Base-by-base conservation (phyloP, 2,329 filamentous ascomycete genomes). In the Trichoderma simmonsii region DNA sequence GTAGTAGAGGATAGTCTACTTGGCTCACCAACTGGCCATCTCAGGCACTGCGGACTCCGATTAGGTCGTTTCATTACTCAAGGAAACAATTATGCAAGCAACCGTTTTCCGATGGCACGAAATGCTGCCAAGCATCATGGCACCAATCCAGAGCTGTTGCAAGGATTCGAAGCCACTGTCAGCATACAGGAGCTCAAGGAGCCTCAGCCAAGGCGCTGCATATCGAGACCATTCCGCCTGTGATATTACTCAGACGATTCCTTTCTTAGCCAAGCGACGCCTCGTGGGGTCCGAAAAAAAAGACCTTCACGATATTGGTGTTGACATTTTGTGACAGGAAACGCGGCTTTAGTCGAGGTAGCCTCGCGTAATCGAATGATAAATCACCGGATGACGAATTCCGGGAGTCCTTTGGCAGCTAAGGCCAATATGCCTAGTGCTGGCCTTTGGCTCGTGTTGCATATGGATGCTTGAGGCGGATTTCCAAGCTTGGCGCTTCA, bases 271-370 rank as follows among this genome's bases (percentile, higher is more conserved):
- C 11, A 51, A 30, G 43, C 18, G 56, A 43, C 30, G 56, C 70
- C 54, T 59, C 62, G 39, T 71, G 70, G 70, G 70, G 62, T 56
- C 59, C n/a, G 9, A 36, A 54, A 63, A 63, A 34, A 9, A 21
- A 24, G 26, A 6, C 51, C 28, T 26, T 4, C 1, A 15, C 11
- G 36, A 48, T 32, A 51, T 12, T 60, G 34, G n/a, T 15, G 34
- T 11, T n/a, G 32, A 9, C 32, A 9, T 5, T 24, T 21, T 12
- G 12, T 65, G 28, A 57, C 26, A 18, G 14, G 7, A 8, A 30
- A 7, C 1, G 26, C 63, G 7, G 30, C 1, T 26, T 18, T 21
- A 28, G 28, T 34, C n/a, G 48, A 56, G 21, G 48, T 7, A 11
- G 14, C 15, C 15, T 65, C 12, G 39, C 24, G 2, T 28, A 28